phyloP scores from a whole-genome alignment of 2,329 filamentous ascomycete species.

The Macrophomina tecta region DNA sequence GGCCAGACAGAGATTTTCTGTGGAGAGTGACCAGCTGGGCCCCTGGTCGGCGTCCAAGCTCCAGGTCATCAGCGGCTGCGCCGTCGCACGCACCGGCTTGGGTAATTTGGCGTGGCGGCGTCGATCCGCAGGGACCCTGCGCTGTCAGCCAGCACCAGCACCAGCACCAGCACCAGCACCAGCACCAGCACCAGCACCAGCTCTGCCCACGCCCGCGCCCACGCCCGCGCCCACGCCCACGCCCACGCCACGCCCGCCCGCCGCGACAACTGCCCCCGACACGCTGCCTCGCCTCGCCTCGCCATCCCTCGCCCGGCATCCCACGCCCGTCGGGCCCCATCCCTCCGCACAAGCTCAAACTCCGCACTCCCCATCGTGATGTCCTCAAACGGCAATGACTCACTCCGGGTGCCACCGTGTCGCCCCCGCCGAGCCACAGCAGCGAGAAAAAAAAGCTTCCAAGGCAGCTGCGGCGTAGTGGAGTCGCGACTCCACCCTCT shows the following conservation, averaged over 20 bases:
- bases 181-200: no score
- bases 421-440: not conserved
- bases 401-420: not conserved
- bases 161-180: no score
- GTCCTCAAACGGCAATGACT: not conserved
- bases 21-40: slow-evolving; percentile 20
- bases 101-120: slow-evolving; percentile 13
- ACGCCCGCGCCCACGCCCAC: no score
- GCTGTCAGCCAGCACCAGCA: not conserved
- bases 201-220: no score
- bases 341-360: not conserved
- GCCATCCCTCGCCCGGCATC: slow-evolving; percentile 1
- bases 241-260: not conserved
- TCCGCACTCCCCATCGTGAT: slow-evolving; percentile 1
- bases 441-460: slow-evolving; percentile 8
- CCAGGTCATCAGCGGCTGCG: slow-evolving; percentile 23
- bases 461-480: slow-evolving; percentile 15
- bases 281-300: not conserved
- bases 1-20: slow-evolving; percentile 28
- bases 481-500: slow-evolving; percentile 22
- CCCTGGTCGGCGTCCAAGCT: slow-evolving; percentile 19
- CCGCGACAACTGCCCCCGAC: slow-evolving; percentile 8
- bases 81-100: not conserved
- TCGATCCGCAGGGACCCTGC: slow-evolving; percentile 14
- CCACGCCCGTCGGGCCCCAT: not conserved